Evolutionary conservation across 768 basidiomycete genomes (phyloP).

Genomic region (Macrocybe gigantea): DNA sequence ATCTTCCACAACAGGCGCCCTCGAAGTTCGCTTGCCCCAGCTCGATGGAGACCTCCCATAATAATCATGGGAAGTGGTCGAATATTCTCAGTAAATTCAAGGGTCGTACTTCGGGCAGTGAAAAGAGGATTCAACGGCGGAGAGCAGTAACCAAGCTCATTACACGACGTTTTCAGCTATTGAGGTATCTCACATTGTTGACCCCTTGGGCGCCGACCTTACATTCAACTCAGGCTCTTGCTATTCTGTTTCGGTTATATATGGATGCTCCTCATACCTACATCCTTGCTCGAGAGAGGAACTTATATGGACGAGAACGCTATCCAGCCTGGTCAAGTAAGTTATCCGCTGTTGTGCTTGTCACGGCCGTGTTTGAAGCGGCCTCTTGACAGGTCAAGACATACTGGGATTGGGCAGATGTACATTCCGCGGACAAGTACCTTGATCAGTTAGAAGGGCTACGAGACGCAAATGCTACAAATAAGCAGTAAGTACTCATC

Average conservation of each 20-base stretch:
- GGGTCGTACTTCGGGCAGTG: too few relatives aligned
- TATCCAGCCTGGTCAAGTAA: constrained; percentile 85
- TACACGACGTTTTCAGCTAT: constrained; percentile 24
- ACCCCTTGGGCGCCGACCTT: too few relatives aligned
- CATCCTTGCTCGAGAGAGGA: constrained; percentile 50
- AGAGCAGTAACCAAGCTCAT: constrained; percentile 12
- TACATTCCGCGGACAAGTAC: constrained; percentile 80
- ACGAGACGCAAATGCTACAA: constrained; percentile 57
- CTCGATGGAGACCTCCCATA: too few relatives aligned
- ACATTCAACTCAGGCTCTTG: not conserved
- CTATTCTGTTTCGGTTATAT: constrained; percentile 63
- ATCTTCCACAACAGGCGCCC: constrained; percentile 1
- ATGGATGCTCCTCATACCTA: constrained; percentile 84
- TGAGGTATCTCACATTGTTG: constrained; percentile 22
- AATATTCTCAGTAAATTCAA: too few relatives aligned
- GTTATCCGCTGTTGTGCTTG: not conserved
- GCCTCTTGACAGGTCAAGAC: constrained; percentile 65
- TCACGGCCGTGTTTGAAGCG: not conserved
- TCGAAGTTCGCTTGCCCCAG: not conserved
- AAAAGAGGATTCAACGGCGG: too few relatives aligned
- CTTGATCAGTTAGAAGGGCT: constrained; percentile 63
- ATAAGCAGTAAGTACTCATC: constrained; percentile 54
- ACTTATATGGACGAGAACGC: constrained; percentile 97
- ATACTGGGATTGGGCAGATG: constrained; percentile 89
- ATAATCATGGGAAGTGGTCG: too few relatives aligned